Conservation (phyloP, 306 rosid genomes). For the Arachis hypogaea region DNA sequence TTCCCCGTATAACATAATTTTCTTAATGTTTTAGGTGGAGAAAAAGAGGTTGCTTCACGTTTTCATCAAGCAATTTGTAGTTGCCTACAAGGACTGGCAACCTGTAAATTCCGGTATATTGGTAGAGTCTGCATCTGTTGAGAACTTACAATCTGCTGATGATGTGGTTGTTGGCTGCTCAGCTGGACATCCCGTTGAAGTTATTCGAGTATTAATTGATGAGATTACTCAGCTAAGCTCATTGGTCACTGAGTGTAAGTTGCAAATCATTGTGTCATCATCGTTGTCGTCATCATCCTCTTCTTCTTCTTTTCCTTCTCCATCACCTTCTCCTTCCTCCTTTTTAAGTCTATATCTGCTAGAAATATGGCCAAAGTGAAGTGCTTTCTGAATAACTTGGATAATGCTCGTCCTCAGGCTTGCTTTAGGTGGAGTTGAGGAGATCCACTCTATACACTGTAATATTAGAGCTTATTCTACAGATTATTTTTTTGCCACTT, state of each 20-base stretch:
- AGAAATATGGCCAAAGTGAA: not conserved
- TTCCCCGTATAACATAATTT: slow-evolving; percentile 26
- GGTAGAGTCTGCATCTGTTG: slow-evolving; percentile 61
- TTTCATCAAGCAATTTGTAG: slow-evolving; percentile 88
- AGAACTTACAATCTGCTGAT: slow-evolving; percentile 53
- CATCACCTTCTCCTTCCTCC: slow-evolving; percentile 8
- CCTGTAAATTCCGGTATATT: slow-evolving; percentile 69
- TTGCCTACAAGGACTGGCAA: slow-evolving; percentile 81
- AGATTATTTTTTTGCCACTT: not conserved
- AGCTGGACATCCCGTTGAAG: slow-evolving; percentile 92
- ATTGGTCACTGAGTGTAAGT: slow-evolving; percentile 83
- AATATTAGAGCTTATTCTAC: not conserved
- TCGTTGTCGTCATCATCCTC: slow-evolving; percentile 14
- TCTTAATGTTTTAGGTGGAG: slow-evolving; percentile 65
- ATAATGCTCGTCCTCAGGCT: not conserved
- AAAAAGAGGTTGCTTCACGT: slow-evolving; percentile 81
- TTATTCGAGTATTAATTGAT: slow-evolving; percentile 70
- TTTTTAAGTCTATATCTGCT: not conserved
- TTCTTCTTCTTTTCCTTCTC: slow-evolving; percentile 5
- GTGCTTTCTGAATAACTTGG: not conserved
- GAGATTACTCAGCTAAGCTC: slow-evolving; percentile 74
- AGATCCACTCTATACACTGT: not conserved
- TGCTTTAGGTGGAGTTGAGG: not conserved
- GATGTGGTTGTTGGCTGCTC: slow-evolving; percentile 81
- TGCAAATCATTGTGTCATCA: slow-evolving; percentile 24